Base-by-base conservation (phyloP, 129 eudicot species). In the Chrysanthemum lavandulifolium region DNA sequence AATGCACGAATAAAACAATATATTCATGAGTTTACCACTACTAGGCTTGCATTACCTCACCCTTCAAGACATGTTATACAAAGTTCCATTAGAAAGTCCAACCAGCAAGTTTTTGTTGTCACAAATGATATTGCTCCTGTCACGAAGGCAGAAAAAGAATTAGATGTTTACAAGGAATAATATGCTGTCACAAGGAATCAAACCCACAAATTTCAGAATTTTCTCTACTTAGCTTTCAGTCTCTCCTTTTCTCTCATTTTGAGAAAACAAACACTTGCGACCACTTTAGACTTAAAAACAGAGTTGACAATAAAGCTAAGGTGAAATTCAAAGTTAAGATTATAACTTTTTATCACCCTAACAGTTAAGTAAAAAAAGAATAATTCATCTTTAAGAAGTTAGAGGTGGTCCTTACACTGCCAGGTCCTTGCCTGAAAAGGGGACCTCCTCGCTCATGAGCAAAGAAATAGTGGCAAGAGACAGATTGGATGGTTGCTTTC, bases 21-120 rank as follows among this genome's bases (percentile, higher is more conserved):
- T 61, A 48, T 43, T 67, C 21, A 73, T 19, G 47, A 43, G 75
- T 65, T 57, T 19, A 52, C 76, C 74, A 77, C 43, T 50, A 48
- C 48, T 59, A 14, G 66, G 73, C 53, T 52, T 45, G 61, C 78
- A 79, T 84, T 89, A 92, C 98, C 96, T 94, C 98, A 10, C 98
- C 98, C 83, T 90, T 90, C 98, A 94, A 71, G 98, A 87, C 84
- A 90, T 94, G 70, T 80, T 87, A 80, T 94, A 94, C 77, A 94
- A 65, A 54, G 96, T 84, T 90, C 98, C 97, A 78, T 90, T 86
- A 68, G 96, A 86, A 54, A 94, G 93, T 71, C 98, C 98, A 80
- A 90, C 79, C 63, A 94, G 80, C 70, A 94, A 75, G 82, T 90
- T 85, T n/a, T 94, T 94, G 85, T 52, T 94, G 72, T 94, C 98